Base-by-base conservation (phyloP, 345 rosid genomes). In the Zanthoxylum bungeanum region DNA sequence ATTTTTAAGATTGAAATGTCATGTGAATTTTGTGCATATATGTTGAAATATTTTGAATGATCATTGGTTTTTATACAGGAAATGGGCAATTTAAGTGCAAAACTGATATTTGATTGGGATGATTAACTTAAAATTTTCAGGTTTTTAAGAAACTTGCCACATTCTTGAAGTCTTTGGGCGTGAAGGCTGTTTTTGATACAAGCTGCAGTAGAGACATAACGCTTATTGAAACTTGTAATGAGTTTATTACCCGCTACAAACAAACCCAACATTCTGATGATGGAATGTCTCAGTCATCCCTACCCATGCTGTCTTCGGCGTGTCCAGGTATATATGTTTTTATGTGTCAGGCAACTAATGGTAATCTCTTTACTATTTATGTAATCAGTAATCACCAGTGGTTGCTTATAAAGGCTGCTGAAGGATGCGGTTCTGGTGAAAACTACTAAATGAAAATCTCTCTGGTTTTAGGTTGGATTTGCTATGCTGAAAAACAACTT, bases 401-500 rank as follows among this genome's bases (percentile, higher is more conserved):
- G 49, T 53, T 52, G 21, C 28, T 37, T 67, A 33, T 14, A 44
- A 67, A 36, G 39, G 24, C 52, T 57, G 33, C 36, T 4, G 49
- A 36, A 56, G 36, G n/a, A 30, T 40, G 19, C 8, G 11, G 30
- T 10, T 7, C 28, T 9, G 14, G 2, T 34, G 22, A 22, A 11
- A 67, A 60, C 16, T 40, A 5, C 47, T 19, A 21, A 37, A 34
- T 58, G 42, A 31, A 65, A 21, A 4, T 75, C 31, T 63, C 44
- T 74, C 25, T 73, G 55, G 72, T 79, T 74, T 34, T 87, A 95
- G 97, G 98, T 83, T 95, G 99, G 99, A 86, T 95, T 67, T 95
- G 99, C 82, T 93, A 95, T 79, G 99, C 97, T 69, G 99, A 95
- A 75, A 95, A 95, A 70, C 85, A 84, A 83, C 88, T 86, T 70